phyloP scores from a whole-genome alignment of 345 rosid genomes.

The Linum lewisii region DNA sequence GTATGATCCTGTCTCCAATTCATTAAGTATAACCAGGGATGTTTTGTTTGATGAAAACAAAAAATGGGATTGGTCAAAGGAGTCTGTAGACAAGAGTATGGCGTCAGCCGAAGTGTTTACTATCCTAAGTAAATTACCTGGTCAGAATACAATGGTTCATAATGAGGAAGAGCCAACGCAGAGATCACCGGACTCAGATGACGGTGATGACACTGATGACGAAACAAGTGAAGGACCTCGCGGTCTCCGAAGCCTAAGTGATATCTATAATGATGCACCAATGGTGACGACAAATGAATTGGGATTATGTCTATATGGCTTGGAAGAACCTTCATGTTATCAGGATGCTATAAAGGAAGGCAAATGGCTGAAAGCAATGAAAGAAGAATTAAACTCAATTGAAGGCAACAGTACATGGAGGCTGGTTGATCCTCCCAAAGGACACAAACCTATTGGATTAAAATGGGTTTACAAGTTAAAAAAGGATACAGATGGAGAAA shows the following conservation, averaged over 20 bases:
- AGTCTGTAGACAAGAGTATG: too few relatives aligned
- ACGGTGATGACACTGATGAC: too few relatives aligned
- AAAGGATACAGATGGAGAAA: slow-evolving; percentile 3
- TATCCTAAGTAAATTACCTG: too few relatives aligned
- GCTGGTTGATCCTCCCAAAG: neutral
- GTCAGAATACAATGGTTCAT: too few relatives aligned
- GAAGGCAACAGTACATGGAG: neutral
- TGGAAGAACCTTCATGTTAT: slow-evolving; percentile 1
- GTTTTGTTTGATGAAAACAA: too few relatives aligned
- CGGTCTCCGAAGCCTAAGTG: neutral
- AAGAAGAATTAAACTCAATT: neutral
- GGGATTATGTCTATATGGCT: neutral
- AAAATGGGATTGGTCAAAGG: too few relatives aligned
- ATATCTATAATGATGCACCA: neutral
- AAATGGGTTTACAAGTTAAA: slow-evolving; percentile 4
- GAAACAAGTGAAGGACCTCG: neutral
- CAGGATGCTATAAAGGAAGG: neutral
- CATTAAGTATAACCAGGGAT: too few relatives aligned
- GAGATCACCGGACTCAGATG: too few relatives aligned
- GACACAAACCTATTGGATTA: neutral
- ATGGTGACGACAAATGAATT: neutral
- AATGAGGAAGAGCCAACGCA: too few relatives aligned
- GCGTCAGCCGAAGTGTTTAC: too few relatives aligned
- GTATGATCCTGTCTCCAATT: too few relatives aligned
- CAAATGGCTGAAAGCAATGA: slow-evolving; percentile 1